These are phyloP conservation scores for Fusarium compactum DNA, from an alignment of 2,329 filamentous ascomycete species.

Conservation along the genomic window DNA sequence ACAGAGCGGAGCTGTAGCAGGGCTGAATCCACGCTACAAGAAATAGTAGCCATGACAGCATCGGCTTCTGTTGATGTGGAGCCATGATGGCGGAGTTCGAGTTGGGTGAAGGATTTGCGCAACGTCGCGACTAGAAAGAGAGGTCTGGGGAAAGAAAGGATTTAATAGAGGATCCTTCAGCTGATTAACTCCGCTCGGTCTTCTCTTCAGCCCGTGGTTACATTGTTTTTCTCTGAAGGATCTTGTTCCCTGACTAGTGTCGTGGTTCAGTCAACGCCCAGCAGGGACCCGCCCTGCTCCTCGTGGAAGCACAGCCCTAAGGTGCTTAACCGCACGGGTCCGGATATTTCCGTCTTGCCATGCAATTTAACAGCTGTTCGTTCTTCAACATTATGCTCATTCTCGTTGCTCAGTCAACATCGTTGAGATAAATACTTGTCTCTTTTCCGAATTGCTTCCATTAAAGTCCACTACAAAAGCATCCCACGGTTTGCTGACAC, in stretches of 20 bases:
- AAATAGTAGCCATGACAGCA: not conserved
- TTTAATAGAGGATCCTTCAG: conserved; percentile 2
- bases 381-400: not conserved
- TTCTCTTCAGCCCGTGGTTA: not conserved
- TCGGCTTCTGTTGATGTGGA: not conserved
- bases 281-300: not conserved
- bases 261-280: not conserved
- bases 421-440: not conserved
- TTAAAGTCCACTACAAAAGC: fast-evolving
- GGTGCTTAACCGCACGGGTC: not conserved
- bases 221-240: not conserved
- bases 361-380: not conserved
- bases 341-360: not conserved
- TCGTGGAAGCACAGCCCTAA: not conserved
- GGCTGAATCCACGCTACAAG: not conserved
- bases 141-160: not conserved
- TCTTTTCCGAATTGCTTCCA: not conserved
- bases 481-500: not conserved
- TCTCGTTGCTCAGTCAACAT: fast-evolving
- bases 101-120: not conserved
- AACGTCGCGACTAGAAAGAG: not conserved
- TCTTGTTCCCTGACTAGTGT: not conserved
- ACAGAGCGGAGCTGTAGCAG: not conserved
- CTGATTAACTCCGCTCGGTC: not conserved
- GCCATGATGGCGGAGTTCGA: not conserved